Conservation (phyloP, 2,329 filamentous ascomycete species). For the Aspergillus ustus region DNA sequence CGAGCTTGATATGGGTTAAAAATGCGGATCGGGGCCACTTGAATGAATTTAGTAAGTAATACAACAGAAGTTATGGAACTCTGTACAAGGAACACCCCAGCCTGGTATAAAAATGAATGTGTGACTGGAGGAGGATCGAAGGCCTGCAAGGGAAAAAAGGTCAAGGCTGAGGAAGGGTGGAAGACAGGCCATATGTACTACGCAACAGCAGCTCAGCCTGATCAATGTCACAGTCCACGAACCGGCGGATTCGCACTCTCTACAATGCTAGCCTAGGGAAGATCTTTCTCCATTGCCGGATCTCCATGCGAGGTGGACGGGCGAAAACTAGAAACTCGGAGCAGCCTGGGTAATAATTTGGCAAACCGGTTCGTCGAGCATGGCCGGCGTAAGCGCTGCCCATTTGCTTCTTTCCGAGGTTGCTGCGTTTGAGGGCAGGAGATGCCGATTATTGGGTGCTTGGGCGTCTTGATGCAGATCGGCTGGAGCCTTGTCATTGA, state of each 20-base stretch:
- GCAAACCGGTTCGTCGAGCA: background rate
- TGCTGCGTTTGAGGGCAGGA: background rate
- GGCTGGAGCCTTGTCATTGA: conserved; percentile 1
- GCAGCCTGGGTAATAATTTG: background rate
- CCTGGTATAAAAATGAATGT: background rate
- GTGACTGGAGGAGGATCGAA: background rate
- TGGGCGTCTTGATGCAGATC: background rate
- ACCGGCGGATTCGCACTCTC: background rate
- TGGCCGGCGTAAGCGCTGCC: background rate
- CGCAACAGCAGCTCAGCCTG: background rate
- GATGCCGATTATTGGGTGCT: background rate
- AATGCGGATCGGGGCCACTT: background rate
- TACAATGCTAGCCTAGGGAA: background rate
- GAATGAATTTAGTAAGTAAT: background rate
- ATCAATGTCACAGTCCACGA: background rate
- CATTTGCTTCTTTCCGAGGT: conserved; percentile 4
- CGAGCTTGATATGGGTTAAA: background rate
- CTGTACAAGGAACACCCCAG: background rate
- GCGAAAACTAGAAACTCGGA: background rate
- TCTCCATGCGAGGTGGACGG: background rate
- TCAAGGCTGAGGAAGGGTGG: background rate
- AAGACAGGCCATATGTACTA: conserved; percentile 1
- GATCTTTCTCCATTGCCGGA: background rate
- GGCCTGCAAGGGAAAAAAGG: background rate
- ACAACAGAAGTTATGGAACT: background rate